These are phyloP conservation scores for Podaxis carcinomalis DNA, from an alignment of 768 basidiomycete species.

Conservation along the genomic window DNA sequence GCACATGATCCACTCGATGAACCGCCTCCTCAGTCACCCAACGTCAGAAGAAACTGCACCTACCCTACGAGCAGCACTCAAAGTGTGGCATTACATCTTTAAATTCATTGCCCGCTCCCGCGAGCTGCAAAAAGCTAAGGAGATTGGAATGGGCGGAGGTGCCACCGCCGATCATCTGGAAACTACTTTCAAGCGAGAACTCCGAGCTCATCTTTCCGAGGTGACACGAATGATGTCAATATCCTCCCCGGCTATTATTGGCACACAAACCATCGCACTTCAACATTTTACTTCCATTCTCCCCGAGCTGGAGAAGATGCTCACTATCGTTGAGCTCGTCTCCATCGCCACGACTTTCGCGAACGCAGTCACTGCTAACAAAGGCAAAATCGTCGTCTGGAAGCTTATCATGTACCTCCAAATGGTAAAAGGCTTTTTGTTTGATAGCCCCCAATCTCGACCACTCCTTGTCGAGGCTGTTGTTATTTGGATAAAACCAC, in stretches of 20 bases:
- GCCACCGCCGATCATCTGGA: conserved; percentile 87
- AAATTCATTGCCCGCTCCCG: conserved; percentile 90
- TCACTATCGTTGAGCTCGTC: conserved; percentile 78
- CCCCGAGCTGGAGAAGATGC: conserved; percentile 81
- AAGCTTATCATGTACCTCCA: conserved; percentile 93
- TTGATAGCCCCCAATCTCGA: conserved; percentile 78
- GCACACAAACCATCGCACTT: conserved; percentile 91
- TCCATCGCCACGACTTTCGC: conserved; percentile 85
- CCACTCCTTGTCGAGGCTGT: conserved; percentile 81
- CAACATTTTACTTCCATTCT: conserved; percentile 92
- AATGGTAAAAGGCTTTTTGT: conserved; percentile 83
- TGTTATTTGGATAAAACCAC: conserved; percentile 91
- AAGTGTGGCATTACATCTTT: conserved; percentile 97
- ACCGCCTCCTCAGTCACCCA: conserved; percentile 71
- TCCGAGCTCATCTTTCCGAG: conserved; percentile 70
- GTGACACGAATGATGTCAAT: conserved; percentile 89
- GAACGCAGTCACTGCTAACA: conserved; percentile 70
- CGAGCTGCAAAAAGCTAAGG: conserved; percentile 80
- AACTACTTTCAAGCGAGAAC: conserved; percentile 76
- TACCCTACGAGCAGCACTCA: conserved; percentile 80
- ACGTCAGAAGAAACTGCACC: conserved; percentile 70
- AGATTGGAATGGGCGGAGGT: conserved; percentile 73
- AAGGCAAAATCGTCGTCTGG: conserved; percentile 89
- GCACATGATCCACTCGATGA: conserved; percentile 86
- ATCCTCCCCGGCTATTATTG: conserved; percentile 78